Evolutionary conservation across 2,329 filamentous ascomycete genomes (phyloP).

Genomic region (Alternaria longipes): DNA sequence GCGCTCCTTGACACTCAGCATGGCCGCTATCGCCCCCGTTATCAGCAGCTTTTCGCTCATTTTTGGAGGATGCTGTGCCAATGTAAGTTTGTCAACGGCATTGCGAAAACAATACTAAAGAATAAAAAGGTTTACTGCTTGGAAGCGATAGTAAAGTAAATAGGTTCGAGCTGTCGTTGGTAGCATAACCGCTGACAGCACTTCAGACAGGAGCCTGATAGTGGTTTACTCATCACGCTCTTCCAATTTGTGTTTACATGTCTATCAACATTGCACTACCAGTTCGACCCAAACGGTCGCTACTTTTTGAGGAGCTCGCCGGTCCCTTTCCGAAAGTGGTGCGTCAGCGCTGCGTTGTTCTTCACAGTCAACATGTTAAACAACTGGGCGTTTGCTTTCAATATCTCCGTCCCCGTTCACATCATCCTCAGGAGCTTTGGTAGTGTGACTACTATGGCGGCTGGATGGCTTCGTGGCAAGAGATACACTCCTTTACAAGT

Average conservation of each 20-base stretch:
- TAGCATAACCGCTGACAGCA: constrained; percentile 24
- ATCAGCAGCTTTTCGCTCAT: constrained; percentile 79
- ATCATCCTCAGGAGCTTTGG: constrained; percentile 96
- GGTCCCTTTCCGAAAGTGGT: constrained; percentile 85
- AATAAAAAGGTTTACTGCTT: constrained; percentile 83
- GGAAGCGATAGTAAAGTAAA: constrained; percentile 93
- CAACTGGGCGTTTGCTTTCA: constrained; percentile 96
- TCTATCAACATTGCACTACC: constrained; percentile 60
- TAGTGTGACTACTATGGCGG: constrained; percentile 92
- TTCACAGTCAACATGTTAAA: constrained; percentile 95
- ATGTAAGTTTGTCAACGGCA: constrained; percentile 65
- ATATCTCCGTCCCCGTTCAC: constrained; percentile 94
- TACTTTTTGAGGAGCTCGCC: constrained; percentile 79
- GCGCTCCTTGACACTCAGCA: constrained; percentile 13
- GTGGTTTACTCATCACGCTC: constrained; percentile 73
- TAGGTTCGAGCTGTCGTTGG: constrained; percentile 18
- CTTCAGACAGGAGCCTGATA: constrained; percentile 78
- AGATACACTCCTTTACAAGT: constrained; percentile 83
- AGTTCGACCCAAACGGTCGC: constrained; percentile 64
- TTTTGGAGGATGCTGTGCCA: constrained; percentile 94
- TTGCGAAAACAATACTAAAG: constrained; percentile 20
- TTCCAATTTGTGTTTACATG: constrained; percentile 70
- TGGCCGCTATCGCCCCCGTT: constrained; percentile 49
- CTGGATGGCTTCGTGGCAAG: constrained; percentile 88
- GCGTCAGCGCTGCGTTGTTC: constrained; percentile 88